A percentile compares a stretch with the other conserved stretches of the same genome.
Conservation (phyloP, 306 rosid species). For the Vigna mungo region DNA sequence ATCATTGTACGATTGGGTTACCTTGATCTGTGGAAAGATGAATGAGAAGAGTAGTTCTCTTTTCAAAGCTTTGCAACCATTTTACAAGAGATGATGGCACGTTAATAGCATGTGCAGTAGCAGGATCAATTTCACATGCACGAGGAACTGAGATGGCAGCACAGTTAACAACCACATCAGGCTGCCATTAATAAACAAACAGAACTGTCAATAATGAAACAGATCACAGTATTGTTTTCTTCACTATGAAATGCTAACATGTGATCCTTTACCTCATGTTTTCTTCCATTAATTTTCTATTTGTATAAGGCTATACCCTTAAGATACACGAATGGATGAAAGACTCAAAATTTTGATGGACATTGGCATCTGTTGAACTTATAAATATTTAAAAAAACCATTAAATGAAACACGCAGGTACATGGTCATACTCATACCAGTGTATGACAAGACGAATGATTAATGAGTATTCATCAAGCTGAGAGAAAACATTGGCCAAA, state of each 20-base stretch:
- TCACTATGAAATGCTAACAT: not conserved
- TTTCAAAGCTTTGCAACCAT: slow-evolving; percentile 74
- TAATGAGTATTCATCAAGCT: too few species aligned
- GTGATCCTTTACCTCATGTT: slow-evolving; percentile 6
- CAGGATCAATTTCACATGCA: slow-evolving; percentile 80
- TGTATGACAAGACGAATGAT: not conserved
- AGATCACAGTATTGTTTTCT: not conserved
- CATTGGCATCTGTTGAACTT: not conserved
- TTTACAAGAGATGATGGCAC: slow-evolving; percentile 81
- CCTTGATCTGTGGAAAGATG: slow-evolving; percentile 98
- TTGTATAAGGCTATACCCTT: not conserved
- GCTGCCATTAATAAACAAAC: slow-evolving; percentile 61
- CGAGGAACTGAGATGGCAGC: slow-evolving; percentile 93
- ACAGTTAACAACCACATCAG: slow-evolving; percentile 87
- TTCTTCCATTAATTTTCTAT: not conserved
- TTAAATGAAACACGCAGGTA: not conserved
- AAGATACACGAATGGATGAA: slow-evolving; percentile 7
- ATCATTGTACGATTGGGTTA: slow-evolving; percentile 37
- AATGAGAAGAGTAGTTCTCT: slow-evolving; percentile 61
- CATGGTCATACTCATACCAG: not conserved
- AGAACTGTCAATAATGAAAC: slow-evolving; percentile 44
- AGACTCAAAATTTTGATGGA: not conserved
- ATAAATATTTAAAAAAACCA: not conserved
- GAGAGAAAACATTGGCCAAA: not conserved
- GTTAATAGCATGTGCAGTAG: slow-evolving; percentile 75